phyloP scores from a whole-genome alignment of 2,329 filamentous ascomycete species.

The Gnomoniopsis sp. region DNA sequence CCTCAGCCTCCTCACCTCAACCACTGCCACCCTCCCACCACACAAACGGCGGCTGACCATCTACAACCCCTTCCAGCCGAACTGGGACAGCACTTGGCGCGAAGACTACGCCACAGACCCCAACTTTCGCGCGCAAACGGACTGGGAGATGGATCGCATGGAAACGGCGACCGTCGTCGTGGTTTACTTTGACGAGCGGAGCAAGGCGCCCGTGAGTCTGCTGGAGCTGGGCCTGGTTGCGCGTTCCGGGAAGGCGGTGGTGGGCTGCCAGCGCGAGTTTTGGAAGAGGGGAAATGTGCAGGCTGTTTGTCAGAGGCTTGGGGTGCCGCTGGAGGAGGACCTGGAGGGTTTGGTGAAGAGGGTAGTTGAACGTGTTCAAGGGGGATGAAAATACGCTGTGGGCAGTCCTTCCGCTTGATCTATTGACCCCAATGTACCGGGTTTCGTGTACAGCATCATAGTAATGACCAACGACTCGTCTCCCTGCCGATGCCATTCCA shows the following conservation, averaged over 20 bases:
- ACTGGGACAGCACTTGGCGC: slow-evolving; percentile 54
- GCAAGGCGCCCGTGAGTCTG: slow-evolving; percentile 54
- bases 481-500: not conserved
- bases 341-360: slow-evolving; percentile 33
- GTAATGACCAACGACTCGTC: not conserved
- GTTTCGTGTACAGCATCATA: not conserved
- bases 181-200: slow-evolving; percentile 52
- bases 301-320: slow-evolving; percentile 49
- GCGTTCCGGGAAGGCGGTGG: slow-evolving; percentile 41
- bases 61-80: slow-evolving; percentile 52
- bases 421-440: no score
- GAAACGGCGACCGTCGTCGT: slow-evolving; percentile 50
- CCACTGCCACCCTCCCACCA: slow-evolving; percentile 27
- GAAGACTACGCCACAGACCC: slow-evolving; percentile 44
- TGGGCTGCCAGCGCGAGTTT: slow-evolving; percentile 50
- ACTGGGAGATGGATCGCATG: slow-evolving; percentile 60
- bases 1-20: slow-evolving; percentile 30
- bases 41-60: slow-evolving; percentile 42
- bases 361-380: not conserved
- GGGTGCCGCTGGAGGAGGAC: slow-evolving; percentile 39
- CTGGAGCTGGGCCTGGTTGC: slow-evolving; percentile 58
- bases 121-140: slow-evolving; percentile 49
- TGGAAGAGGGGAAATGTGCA: slow-evolving; percentile 60
- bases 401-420: not conserved
- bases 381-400: not conserved